phyloP scores from a whole-genome alignment of 2,329 filamentous ascomycete species.

The Pestalotiopsis sp. region DNA sequence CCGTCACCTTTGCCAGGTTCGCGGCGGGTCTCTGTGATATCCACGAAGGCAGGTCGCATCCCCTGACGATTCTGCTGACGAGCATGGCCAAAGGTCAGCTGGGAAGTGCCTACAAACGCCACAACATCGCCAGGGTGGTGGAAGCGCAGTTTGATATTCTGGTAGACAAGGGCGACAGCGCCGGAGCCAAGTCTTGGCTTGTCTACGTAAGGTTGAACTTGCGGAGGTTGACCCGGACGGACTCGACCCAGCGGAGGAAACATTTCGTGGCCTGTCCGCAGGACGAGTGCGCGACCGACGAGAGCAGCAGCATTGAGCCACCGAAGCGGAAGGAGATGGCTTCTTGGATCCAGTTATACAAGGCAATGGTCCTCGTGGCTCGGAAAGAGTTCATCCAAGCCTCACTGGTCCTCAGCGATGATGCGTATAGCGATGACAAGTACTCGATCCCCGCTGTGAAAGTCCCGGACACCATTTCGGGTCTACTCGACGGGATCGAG shows the following conservation, averaged over 20 bases:
- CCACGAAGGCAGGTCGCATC: not conserved
- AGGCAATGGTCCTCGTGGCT: not conserved
- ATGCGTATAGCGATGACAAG: not conserved
- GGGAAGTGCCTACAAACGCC: not conserved
- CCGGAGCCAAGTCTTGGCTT: not conserved
- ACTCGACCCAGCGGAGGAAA: not conserved
- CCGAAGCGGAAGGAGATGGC: not conserved
- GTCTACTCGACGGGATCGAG: not conserved
- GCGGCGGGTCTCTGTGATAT: not conserved
- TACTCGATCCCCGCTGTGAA: no score
- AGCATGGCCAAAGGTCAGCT: not conserved
- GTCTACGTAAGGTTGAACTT: not conserved
- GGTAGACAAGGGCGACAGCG: not conserved
- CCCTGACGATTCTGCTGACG: not conserved
- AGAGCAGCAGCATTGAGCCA: not conserved
- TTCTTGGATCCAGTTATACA: not conserved
- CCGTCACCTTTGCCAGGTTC: not conserved
- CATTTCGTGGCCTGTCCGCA: not conserved
- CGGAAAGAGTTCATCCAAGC: not conserved
- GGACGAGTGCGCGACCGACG: not conserved
- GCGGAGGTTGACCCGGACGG: not conserved
- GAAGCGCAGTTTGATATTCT: conserved; percentile 5
- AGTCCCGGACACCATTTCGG: not conserved
- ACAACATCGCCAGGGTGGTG: not conserved
- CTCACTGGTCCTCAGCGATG: not conserved